phyloP scores from a whole-genome alignment of 305 asterid genomes.

The Fraxinus paxiana region DNA sequence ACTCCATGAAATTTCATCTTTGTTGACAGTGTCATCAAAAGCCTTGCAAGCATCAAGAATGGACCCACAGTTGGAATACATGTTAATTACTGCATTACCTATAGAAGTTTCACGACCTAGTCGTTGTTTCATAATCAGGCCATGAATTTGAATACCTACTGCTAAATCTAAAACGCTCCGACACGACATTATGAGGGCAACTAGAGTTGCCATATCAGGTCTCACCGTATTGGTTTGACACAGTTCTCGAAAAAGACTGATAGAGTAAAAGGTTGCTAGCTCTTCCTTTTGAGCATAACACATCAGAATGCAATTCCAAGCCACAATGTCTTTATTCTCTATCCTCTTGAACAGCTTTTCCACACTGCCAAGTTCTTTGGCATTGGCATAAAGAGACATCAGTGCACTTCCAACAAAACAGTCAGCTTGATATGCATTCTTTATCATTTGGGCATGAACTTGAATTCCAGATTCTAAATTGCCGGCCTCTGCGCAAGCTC shows the following conservation, averaged over 20 bases:
- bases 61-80: conserved; percentile 17
- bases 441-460: conserved; percentile 18
- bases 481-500: conserved; percentile 12
- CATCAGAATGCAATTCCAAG: conserved; percentile 15
- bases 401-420: conserved; percentile 9
- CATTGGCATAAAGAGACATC: conserved; percentile 10
- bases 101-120: background rate
- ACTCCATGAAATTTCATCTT: conserved; percentile 24
- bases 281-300: conserved; percentile 15
- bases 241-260: conserved; percentile 12
- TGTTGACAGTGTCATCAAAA: conserved; percentile 12
- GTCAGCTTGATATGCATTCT: conserved; percentile 10
- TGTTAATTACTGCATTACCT: conserved; percentile 15
- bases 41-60: conserved; percentile 10
- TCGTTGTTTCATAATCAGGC: conserved; percentile 5
- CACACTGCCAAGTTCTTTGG: background rate
- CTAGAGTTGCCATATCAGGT: conserved; percentile 12
- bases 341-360: conserved; percentile 19
- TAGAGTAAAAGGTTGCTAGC: background rate
- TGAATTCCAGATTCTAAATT: conserved; percentile 11
- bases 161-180: background rate
- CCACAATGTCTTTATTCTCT: conserved; percentile 15
- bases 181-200: conserved; percentile 14
- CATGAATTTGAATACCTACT: conserved; percentile 10
- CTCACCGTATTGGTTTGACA: background rate